Percentiles rank a stretch among this genome's conserved stretches.
Conservation (phyloP, 352 stramenopile species). For the Phytopythium aichiense region DNA sequence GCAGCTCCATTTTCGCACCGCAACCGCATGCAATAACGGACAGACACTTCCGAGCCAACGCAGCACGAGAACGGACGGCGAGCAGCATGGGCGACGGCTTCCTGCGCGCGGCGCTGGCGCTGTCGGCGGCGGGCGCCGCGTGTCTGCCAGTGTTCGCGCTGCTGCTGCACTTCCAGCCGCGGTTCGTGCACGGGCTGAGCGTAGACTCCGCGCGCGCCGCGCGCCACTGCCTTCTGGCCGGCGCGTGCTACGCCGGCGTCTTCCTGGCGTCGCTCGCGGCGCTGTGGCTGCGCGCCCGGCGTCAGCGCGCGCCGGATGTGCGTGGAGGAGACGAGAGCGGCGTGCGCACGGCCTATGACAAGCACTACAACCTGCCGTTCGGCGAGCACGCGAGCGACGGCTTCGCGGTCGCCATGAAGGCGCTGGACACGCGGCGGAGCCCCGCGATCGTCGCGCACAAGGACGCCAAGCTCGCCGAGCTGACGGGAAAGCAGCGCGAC, state of each 20-base stretch:
- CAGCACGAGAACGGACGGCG: background rate
- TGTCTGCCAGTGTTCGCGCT: conserved; percentile 55
- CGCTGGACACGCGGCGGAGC: conserved; percentile 13
- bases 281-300: conserved; percentile 17
- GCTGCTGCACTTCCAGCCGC: conserved; percentile 49
- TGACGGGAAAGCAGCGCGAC: background rate
- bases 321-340: conserved; percentile 4
- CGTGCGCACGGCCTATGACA: conserved; percentile 14
- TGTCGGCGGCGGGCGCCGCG: conserved; percentile 46
- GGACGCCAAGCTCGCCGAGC: background rate
- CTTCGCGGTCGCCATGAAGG: conserved; percentile 25
- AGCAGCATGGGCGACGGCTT: conserved; percentile 18
- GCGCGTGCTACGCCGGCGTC: conserved; percentile 39
- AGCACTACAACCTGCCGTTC: conserved; percentile 26
- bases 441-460: background rate
- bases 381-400: conserved; percentile 29
- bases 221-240: conserved; percentile 61
- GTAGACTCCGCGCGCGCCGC: conserved; percentile 33
- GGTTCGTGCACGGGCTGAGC: conserved; percentile 53
- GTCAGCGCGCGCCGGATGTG: conserved; percentile 1
- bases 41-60: background rate
- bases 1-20: background rate
- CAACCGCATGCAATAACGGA: background rate
- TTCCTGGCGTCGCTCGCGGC: conserved; percentile 27
- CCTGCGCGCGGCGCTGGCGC: conserved; percentile 30